phyloP scores from a whole-genome alignment of 108 stramenopile genomes.

The Conticribra weissflogii region DNA sequence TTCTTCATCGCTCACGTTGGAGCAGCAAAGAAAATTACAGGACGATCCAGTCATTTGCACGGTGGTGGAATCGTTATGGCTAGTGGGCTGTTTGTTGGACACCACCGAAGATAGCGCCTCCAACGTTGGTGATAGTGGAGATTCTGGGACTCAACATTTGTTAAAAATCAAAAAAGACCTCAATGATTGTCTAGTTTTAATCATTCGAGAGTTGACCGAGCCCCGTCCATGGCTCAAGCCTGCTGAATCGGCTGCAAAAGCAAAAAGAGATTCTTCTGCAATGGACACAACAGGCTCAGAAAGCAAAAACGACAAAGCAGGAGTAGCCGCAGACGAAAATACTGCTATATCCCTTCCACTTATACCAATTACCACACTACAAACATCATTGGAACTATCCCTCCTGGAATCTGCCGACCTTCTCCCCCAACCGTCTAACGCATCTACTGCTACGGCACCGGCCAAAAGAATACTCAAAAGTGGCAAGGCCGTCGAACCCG shows the following conservation, averaged over 20 bases:
- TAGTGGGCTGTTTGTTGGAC: conserved; percentile 32
- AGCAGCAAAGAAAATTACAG: neutral
- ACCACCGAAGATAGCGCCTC: neutral
- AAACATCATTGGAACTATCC: conserved; percentile 34
- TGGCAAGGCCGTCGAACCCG: neutral
- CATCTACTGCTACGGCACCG: neutral
- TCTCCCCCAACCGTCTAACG: conserved; percentile 21
- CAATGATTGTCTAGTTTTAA: conserved; percentile 9
- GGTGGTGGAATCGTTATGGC: conserved; percentile 40
- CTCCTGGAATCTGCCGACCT: conserved; percentile 28
- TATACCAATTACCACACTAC: conserved; percentile 26
- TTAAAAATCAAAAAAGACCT: conserved; percentile 3
- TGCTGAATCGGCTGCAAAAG: neutral
- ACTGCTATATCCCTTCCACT: conserved; percentile 11
- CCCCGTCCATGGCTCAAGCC: neutral
- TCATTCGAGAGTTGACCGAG: conserved; percentile 6
- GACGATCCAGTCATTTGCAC: conserved; percentile 31
- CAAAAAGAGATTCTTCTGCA: neutral
- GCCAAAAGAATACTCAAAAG: neutral
- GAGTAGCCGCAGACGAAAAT: neutral
- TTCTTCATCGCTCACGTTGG: neutral
- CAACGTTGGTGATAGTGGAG: neutral
- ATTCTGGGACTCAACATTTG: neutral
- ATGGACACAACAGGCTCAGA: neutral
- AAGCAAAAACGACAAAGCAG: neutral